These are phyloP conservation scores for Hyphopichia wangnamkhiaoensis DNA, from an alignment of 1,139 yeast species.

Conservation along the genomic window DNA sequence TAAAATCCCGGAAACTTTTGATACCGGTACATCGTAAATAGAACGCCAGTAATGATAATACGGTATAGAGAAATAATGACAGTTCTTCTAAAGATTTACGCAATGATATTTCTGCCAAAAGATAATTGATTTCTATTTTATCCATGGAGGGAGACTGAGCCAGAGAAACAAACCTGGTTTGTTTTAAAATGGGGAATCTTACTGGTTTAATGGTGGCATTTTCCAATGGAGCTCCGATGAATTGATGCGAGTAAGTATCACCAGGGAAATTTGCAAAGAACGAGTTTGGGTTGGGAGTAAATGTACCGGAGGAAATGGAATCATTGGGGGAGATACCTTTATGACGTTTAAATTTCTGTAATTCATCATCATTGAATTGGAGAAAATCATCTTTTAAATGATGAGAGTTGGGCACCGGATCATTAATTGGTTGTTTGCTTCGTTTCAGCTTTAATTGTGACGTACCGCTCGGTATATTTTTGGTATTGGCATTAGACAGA, in stretches of 20 bases:
- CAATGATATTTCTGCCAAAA: neutral
- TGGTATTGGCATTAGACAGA: too few species aligned
- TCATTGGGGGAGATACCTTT: neutral
- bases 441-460: neutral
- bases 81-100: neutral
- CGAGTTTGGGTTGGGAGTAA: too few species aligned
- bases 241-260: too few species aligned
- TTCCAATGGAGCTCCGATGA: neutral
- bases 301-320: neutral
- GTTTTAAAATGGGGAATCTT: neutral
- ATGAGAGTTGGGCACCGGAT: too few species aligned
- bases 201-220: neutral
- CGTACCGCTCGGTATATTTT: too few species aligned
- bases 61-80: slow-evolving; percentile 13
- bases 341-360: neutral
- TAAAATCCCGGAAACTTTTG: slow-evolving; percentile 18
- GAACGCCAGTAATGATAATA: slow-evolving; percentile 21
- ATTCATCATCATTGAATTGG: neutral
- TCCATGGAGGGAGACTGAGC: neutral
- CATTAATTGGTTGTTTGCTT: neutral
- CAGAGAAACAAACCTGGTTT: neutral
- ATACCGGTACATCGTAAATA: slow-evolving; percentile 22
- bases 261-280: too few species aligned
- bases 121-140: slow-evolving; percentile 1
- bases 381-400: neutral